Conservation (phyloP, 163 green algal species). For the Prototheca wickerhamii region DNA sequence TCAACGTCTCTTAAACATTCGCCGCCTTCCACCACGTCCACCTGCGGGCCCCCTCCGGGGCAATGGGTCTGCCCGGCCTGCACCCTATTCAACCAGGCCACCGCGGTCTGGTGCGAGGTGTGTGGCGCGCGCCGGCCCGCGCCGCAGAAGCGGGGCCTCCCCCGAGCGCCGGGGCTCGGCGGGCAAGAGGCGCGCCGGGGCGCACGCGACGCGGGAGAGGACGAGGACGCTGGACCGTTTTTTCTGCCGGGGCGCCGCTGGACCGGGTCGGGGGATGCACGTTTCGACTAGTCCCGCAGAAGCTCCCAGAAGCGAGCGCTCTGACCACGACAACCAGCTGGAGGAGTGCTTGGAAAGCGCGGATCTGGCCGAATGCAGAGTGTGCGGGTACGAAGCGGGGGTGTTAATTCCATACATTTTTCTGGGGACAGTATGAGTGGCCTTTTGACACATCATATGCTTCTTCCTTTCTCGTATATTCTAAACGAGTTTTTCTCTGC, state of each 20-base stretch:
- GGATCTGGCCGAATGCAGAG: background rate
- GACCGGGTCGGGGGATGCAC: too few relatives aligned
- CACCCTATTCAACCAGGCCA: slow-evolving; percentile 18
- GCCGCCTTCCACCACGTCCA: background rate
- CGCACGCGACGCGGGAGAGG: too few relatives aligned
- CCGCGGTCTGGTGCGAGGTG: slow-evolving; percentile 13
- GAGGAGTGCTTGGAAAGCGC: too few relatives aligned
- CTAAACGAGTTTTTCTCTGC: background rate
- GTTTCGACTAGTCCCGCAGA: too few relatives aligned
- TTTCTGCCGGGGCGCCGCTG: too few relatives aligned
- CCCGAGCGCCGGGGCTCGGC: too few relatives aligned
- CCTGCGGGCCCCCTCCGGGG: background rate
- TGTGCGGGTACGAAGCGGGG: background rate
- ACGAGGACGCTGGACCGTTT: background rate
- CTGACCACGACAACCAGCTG: too few relatives aligned
- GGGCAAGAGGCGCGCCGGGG: background rate
- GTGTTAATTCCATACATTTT: background rate
- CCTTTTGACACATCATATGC: too few relatives aligned
- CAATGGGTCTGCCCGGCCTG: slow-evolving; percentile 19
- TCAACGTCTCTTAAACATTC: background rate
- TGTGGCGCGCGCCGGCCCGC: slow-evolving; percentile 9
- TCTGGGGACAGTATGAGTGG: too few relatives aligned
- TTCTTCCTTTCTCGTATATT: too few relatives aligned
- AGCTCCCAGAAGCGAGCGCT: too few relatives aligned
- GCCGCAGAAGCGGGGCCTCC: background rate